These are phyloP conservation scores for Acephala macrosclerotiorum DNA, from an alignment of 2,329 filamentous ascomycete species.

Conservation along the genomic window DNA sequence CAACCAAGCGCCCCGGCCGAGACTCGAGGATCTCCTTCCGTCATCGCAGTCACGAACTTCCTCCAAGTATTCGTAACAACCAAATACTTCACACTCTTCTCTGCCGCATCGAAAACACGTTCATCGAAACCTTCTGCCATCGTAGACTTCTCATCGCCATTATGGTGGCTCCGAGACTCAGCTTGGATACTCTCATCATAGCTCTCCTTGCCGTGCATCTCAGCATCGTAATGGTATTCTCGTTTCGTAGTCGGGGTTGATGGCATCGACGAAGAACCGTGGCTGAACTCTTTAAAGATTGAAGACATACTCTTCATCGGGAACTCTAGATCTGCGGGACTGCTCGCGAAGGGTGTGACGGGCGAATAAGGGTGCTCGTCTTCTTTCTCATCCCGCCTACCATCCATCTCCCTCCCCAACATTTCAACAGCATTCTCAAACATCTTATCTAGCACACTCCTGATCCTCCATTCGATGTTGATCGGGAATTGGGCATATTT, in stretches of 20 bases:
- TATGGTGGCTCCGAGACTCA: neutral
- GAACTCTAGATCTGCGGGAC: neutral
- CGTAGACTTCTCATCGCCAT: neutral
- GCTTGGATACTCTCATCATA: conserved; percentile 5
- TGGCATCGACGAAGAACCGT: neutral
- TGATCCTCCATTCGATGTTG: conserved; percentile 16
- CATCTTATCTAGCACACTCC: conserved; percentile 6
- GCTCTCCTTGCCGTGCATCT: neutral
- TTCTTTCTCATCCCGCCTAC: neutral
- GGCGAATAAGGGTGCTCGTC: neutral
- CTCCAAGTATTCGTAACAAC: conserved; percentile 26
- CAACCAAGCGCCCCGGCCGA: neutral
- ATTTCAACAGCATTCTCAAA: conserved; percentile 1
- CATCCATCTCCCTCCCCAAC: neutral
- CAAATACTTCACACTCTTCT: conserved; percentile 26
- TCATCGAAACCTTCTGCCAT: conserved; percentile 2
- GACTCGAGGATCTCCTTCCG: conserved; percentile 10
- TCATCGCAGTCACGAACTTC: conserved; percentile 19
- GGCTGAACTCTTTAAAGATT: neutral
- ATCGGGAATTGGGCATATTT: conserved; percentile 19
- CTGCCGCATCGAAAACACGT: conserved; percentile 19
- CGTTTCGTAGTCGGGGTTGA: neutral
- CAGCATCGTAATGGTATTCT: neutral
- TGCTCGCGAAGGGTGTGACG: neutral
- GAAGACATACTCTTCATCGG: conserved; percentile 1